Evolutionary conservation across 163 green algal genomes (phyloP).

Genomic region (Scenedesmus sp.): DNA sequence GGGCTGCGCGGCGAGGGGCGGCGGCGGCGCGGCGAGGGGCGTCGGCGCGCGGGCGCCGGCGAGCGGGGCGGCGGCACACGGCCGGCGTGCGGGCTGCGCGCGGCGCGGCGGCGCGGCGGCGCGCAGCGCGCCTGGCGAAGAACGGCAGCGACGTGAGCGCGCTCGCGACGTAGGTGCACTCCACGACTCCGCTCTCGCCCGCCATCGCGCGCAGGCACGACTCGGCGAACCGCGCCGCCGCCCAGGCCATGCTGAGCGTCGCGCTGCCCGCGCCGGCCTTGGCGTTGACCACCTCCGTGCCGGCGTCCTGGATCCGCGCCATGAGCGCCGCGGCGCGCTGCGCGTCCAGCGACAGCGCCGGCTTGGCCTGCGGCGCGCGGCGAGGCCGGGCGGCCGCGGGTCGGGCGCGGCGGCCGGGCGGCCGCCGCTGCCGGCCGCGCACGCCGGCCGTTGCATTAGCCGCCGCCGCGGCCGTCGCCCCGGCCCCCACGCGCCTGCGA

Average conservation of each 20-base stretch:
- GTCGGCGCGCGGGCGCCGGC: neutral
- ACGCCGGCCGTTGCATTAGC: neutral
- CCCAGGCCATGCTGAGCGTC: slow-evolving; percentile 98
- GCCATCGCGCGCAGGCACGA: slow-evolving; percentile 91
- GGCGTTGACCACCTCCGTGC: slow-evolving; percentile 97
- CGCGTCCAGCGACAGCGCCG: slow-evolving; percentile 28
- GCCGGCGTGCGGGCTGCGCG: slow-evolving; percentile 55
- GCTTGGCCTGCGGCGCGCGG: slow-evolving; percentile 38
- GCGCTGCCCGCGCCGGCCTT: slow-evolving; percentile 92
- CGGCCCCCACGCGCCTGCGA: slow-evolving; percentile 71
- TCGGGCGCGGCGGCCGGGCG: neutral
- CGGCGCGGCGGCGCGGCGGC: too few relatives aligned
- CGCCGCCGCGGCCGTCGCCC: too few relatives aligned
- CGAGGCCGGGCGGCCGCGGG: neutral
- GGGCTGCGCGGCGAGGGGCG: neutral
- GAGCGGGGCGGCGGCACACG: neutral
- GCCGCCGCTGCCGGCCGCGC: too few relatives aligned
- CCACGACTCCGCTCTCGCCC: slow-evolving; percentile 81
- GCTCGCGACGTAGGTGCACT: slow-evolving; percentile 87
- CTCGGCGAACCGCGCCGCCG: slow-evolving; percentile 92
- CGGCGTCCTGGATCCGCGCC: slow-evolving; percentile 89
- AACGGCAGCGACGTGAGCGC: slow-evolving; percentile 82
- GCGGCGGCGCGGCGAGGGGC: slow-evolving; percentile 2
- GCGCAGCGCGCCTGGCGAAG: slow-evolving; percentile 76
- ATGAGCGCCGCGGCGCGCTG: slow-evolving; percentile 71